Base-by-base conservation (phyloP, 257 asterid species). In the Sherardia arvensis region DNA sequence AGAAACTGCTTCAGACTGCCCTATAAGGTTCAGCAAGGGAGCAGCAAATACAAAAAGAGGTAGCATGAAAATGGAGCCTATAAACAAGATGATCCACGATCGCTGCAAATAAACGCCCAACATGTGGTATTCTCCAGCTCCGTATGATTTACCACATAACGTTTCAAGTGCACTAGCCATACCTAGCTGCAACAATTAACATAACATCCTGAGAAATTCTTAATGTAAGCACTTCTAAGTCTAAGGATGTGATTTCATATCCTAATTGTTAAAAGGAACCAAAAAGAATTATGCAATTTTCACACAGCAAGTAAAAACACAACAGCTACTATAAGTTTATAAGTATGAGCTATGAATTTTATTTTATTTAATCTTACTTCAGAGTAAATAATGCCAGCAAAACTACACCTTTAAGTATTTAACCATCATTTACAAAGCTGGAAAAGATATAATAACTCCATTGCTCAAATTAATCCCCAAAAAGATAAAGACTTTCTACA, bases 81-180 rank as follows among this genome's bases (percentile, higher is more conserved):
- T 59, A 69, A 77, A 75, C 74, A 84, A 75, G 51, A 84, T 77
- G 58, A 84, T 71, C 84, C 85, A 84, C 5, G 91, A 79, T 21
- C 81, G 79, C 61, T 79, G 91, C 78, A 81, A 65, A 69, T 82
- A 82, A 49, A 79, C 38, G 18, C 86, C 86, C 74, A 84, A 34
- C 73, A 79, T 69, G 48, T 77, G 76, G 68, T 76, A 82, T 27
- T 80, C 80, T 62, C 73, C 71, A 68, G 83, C 78, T 38, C 92
- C 88, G 40, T 74, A 85, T 61, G 88, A 88, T 30, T 77, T 85
- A n/a, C 92, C 86, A 47, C 92, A 85, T 72, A 85, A 59, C 48
- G 85, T 80, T 45, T 85, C 92, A 51, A 82, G 74, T 26, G 83
- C 92, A 69, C 88, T 80, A n/a, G 83, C 88, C 92, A 85, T 82